Evolutionary conservation across 1,284 basidiomycete species (phyloP).

Genomic region (Grifola frondosa): DNA sequence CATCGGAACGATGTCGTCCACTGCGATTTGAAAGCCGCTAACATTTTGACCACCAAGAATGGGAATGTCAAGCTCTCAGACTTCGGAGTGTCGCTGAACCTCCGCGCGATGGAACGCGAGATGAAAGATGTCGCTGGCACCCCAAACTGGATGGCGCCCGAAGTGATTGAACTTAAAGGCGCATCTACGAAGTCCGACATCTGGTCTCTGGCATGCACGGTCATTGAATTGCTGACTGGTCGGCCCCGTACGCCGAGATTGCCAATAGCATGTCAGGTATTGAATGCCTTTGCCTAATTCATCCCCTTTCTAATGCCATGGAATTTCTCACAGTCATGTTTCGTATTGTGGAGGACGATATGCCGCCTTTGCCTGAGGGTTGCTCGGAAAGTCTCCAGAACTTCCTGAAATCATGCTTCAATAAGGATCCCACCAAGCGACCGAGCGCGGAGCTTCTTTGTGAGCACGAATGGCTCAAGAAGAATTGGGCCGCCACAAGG

Average conservation of each 20-base stretch:
- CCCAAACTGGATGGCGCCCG: constrained; percentile 98
- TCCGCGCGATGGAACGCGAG: constrained; percentile 92
- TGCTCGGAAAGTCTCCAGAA: constrained; percentile 73
- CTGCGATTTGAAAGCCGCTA: constrained; percentile 97
- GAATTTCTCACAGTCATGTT: constrained; percentile 72
- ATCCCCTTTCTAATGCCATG: background rate
- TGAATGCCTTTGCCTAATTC: constrained; percentile 15
- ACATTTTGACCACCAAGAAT: constrained; percentile 95
- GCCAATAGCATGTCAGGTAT: constrained; percentile 83
- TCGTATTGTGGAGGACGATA: constrained; percentile 90
- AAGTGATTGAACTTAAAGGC: constrained; percentile 85
- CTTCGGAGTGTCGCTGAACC: constrained; percentile 97
- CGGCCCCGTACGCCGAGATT: constrained; percentile 89
- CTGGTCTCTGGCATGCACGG: constrained; percentile 93
- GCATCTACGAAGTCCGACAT: constrained; percentile 78
- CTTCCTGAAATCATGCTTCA: constrained; percentile 83
- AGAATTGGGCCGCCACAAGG: constrained; percentile 78
- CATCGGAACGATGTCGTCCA: constrained; percentile 82
- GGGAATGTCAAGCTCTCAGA: constrained; percentile 98
- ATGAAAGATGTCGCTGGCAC: constrained; percentile 89
- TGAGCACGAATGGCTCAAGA: constrained; percentile 88
- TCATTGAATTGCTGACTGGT: constrained; percentile 91
- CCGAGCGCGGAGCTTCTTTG: constrained; percentile 83
- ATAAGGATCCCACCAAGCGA: constrained; percentile 80
- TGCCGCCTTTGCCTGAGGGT: constrained; percentile 81